A percentile compares a stretch with the other conserved stretches of the same genome.
phyloP scores from a whole-genome alignment of 805 yeast species.

The Sugiyamaella americana region DNA sequence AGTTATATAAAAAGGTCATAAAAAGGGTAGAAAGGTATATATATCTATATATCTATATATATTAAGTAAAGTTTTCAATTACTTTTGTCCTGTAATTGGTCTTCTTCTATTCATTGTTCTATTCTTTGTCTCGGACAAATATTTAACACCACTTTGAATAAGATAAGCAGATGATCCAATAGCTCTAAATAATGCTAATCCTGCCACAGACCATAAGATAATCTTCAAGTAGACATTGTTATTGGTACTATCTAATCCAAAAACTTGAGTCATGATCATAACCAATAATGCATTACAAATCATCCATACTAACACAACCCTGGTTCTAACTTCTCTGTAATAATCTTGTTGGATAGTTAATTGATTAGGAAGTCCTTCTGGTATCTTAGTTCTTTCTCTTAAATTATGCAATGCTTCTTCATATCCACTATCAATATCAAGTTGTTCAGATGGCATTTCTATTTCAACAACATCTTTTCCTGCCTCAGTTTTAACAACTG shows the following conservation, averaged over 20 bases:
- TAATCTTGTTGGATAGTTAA: conserved; percentile 58
- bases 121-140: conserved; percentile 17
- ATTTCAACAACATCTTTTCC: conserved; percentile 81
- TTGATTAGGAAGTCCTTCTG: conserved; percentile 37
- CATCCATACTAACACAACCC: conserved; percentile 95
- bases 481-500: conserved; percentile 72
- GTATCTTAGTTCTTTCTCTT: conserved; percentile 61
- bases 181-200: conserved; percentile 74
- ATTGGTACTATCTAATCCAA: conserved; percentile 55
- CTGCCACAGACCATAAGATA: conserved; percentile 90
- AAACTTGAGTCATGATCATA: conserved; percentile 84
- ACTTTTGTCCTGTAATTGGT: conserved; percentile 6
- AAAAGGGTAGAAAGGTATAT: not conserved
- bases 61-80: not conserved
- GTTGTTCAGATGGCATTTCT: conserved; percentile 62
- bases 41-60: not conserved
- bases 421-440: conserved; percentile 77
- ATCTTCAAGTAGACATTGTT: conserved; percentile 73
- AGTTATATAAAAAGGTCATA: not conserved
- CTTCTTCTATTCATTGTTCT: conserved; percentile 4
- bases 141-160: conserved; percentile 32
- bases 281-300: conserved; percentile 71
- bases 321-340: conserved; percentile 88
- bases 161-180: conserved; percentile 73
- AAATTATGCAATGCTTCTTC: conserved; percentile 67